Conservation (phyloP, 108 stramenopile genomes). For the Seminavis robusta region DNA sequence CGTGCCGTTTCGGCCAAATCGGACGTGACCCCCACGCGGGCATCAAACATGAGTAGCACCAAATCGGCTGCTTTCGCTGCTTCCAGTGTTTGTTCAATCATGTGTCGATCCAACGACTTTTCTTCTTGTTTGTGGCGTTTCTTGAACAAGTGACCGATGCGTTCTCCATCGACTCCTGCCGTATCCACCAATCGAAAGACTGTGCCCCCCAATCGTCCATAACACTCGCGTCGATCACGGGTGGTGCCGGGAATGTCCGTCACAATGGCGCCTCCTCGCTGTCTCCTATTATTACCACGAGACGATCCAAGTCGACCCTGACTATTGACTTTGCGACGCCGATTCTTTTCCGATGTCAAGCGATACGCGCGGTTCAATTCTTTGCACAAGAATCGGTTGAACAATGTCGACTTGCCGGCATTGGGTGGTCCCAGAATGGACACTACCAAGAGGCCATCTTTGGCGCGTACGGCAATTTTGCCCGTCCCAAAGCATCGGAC, state of each 20-base stretch:
- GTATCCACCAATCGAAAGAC: constrained; percentile 85
- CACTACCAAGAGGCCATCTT: constrained; percentile 30
- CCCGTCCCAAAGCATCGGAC: too few relatives aligned
- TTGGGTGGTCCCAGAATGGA: constrained; percentile 88
- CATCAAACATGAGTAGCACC: constrained; percentile 82
- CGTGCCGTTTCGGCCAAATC: constrained; percentile 65
- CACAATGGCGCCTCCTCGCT: constrained; percentile 78
- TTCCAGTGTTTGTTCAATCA: constrained; percentile 82
- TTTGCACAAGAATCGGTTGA: constrained; percentile 84
- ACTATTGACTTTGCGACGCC: constrained; percentile 11
- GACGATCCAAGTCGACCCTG: constrained; percentile 5
- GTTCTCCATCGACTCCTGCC: constrained; percentile 89
- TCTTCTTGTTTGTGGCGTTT: background rate
- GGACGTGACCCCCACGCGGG: constrained; percentile 58
- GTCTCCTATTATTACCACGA: background rate
- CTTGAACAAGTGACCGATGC: constrained; percentile 33
- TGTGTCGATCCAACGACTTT: constrained; percentile 19
- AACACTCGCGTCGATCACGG: constrained; percentile 80
- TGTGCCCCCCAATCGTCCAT: constrained; percentile 79
- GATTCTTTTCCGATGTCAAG: constrained; percentile 48
- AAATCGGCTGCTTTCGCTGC: constrained; percentile 68
- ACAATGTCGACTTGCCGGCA: constrained; percentile 88
- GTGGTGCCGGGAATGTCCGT: constrained; percentile 82
- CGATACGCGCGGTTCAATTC: constrained; percentile 58
- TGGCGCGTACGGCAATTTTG: background rate